Evolutionary conservation across 2,329 filamentous ascomycete genomes (phyloP).

Genomic region (Gliomastix tumulicola): DNA sequence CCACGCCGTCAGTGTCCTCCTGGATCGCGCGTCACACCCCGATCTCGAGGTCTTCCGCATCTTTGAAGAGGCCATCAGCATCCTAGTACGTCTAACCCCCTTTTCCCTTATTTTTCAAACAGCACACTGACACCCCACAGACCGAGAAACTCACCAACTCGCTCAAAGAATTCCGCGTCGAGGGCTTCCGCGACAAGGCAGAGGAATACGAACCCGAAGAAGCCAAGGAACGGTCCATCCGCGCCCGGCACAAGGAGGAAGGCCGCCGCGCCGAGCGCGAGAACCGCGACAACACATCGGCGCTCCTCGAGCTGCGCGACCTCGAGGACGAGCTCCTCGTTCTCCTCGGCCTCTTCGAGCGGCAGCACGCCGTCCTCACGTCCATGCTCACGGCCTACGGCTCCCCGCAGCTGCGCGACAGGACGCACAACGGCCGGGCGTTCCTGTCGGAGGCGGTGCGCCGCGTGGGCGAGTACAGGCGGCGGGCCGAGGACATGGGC

Average conservation of each 20-base stretch:
- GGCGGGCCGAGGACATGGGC: conserved; percentile 49
- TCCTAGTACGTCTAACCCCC: conserved; percentile 48
- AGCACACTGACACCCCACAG: no score
- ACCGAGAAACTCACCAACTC: conserved; percentile 56
- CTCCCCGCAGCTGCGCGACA: conserved; percentile 28
- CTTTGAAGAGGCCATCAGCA: conserved; percentile 59
- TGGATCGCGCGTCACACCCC: conserved; percentile 52
- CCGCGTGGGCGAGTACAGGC: conserved; percentile 46
- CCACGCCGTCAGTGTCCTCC: conserved; percentile 54
- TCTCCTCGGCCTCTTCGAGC: conserved; percentile 48
- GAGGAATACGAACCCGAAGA: conserved; percentile 30
- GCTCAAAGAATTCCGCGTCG: conserved; percentile 54
- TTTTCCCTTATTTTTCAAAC: no score
- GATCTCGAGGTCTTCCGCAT: conserved; percentile 58
- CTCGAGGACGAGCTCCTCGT: conserved; percentile 58
- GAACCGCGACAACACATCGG: conserved; percentile 57
- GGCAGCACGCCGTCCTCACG: conserved; percentile 43
- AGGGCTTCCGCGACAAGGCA: conserved; percentile 42
- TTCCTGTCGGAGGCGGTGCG: conserved; percentile 47
- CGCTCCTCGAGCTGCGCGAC: conserved; percentile 54
- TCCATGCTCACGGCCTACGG: conserved; percentile 37
- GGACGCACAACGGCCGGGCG: conserved; percentile 36
- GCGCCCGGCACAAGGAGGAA: conserved; percentile 28
- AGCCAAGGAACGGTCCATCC: conserved; percentile 29
- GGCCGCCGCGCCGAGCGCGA: conserved; percentile 42